Conservation (phyloP, 2,329 filamentous ascomycete genomes). For the Cladophialophora bantiana region DNA sequence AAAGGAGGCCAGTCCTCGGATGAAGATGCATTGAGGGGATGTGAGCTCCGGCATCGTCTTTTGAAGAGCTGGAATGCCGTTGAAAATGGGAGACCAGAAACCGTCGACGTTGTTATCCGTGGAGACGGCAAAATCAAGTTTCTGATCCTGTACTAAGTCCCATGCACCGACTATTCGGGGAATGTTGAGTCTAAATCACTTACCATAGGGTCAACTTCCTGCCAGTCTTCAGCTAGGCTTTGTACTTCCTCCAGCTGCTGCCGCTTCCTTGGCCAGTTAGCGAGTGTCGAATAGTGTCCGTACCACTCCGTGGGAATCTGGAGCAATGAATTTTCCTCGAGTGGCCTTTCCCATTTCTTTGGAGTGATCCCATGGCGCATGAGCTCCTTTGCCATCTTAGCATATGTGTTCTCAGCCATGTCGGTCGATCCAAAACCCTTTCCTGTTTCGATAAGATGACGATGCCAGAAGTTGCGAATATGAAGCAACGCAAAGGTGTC, state of each 20-base stretch:
- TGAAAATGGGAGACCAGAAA: conserved; percentile 38
- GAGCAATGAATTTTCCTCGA: conserved; percentile 20
- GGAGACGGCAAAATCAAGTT: conserved; percentile 33
- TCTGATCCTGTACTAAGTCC: conserved; percentile 14
- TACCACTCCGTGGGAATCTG: conserved; percentile 32
- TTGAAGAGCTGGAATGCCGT: conserved; percentile 34
- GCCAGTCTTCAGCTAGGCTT: conserved; percentile 47
- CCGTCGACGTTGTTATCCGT: conserved; percentile 24
- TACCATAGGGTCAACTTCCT: conserved; percentile 36
- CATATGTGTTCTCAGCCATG: conserved; percentile 37
- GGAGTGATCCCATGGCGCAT: conserved; percentile 29
- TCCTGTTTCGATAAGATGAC: conserved; percentile 46
- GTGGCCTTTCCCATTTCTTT: conserved; percentile 33
- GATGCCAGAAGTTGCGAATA: conserved; percentile 53
- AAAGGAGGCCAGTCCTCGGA: conserved; percentile 39
- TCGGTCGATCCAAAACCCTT: conserved; percentile 1
- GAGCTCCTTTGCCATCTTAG: conserved; percentile 35
- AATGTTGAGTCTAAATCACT: neutral
- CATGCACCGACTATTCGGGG: no score
- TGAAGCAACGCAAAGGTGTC: conserved; percentile 47
- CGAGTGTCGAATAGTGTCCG: conserved; percentile 46
- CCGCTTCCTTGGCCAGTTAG: conserved; percentile 44
- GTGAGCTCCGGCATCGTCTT: conserved; percentile 29
- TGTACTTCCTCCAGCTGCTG: conserved; percentile 44
- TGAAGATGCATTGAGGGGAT: conserved; percentile 15